Conservation (phyloP, 345 rosid genomes). For the Hypericum androsaemum region DNA sequence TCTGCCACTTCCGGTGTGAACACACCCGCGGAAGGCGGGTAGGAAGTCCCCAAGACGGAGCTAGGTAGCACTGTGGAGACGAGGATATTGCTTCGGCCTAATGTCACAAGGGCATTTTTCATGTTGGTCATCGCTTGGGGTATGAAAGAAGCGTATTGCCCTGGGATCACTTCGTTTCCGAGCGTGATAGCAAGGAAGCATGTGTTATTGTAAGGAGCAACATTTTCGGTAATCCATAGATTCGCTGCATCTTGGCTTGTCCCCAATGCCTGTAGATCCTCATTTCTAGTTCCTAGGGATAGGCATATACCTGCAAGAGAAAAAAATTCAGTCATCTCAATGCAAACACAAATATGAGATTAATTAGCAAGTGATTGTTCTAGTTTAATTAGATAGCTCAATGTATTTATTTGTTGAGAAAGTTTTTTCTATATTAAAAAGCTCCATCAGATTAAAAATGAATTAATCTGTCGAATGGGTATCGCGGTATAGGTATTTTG, state of each 20-base stretch:
- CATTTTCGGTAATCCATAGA: conserved; percentile 17
- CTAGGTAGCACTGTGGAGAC: conserved; percentile 20
- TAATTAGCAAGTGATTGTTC: too few species aligned
- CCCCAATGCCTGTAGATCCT: conserved; percentile 20
- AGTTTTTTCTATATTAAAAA: too few species aligned
- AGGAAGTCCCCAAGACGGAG: conserved; percentile 18
- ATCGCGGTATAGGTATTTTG: too few species aligned
- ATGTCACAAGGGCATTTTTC: conserved; percentile 7
- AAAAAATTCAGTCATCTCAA: too few species aligned
- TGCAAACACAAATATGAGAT: too few species aligned
- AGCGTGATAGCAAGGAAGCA: conserved; percentile 17
- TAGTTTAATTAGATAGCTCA: too few species aligned
- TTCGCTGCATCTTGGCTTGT: conserved; percentile 14
- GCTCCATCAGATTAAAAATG: too few species aligned
- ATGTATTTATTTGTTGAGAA: too few species aligned
- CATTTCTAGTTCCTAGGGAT: conserved; percentile 21
- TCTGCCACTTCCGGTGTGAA: conserved; percentile 6
- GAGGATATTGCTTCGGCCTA: conserved; percentile 8
- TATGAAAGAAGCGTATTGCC: not conserved
- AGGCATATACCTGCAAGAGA: not conserved
- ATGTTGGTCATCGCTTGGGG: conserved; percentile 25
- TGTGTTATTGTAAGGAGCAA: conserved; percentile 21
- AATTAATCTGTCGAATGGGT: too few species aligned
- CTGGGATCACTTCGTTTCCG: conserved; percentile 40
- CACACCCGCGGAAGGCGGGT: conserved; percentile 30